These are phyloP conservation scores for Zygosaccharomyces kombuchaensis DNA, from an alignment of 805 yeast species.

Conservation along the genomic window DNA sequence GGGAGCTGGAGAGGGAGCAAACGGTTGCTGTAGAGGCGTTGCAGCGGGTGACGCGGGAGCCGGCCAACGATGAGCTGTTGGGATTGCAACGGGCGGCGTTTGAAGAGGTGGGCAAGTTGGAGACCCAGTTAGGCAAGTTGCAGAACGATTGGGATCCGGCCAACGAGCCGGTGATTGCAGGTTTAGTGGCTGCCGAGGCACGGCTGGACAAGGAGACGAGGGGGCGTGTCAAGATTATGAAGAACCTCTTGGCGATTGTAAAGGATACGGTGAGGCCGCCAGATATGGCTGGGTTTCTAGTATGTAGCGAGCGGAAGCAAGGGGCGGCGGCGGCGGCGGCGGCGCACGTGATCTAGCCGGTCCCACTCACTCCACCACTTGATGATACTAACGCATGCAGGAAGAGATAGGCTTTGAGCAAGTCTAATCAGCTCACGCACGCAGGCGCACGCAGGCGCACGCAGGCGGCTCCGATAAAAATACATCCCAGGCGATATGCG, in stretches of 20 bases:
- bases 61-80: slow-evolving; percentile 17
- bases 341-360: too few relatives aligned
- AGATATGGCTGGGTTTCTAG: slow-evolving; percentile 26
- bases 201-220: slow-evolving; percentile 17
- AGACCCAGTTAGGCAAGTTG: slow-evolving; percentile 10
- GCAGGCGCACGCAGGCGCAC: too few relatives aligned
- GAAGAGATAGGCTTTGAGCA: slow-evolving; percentile 6
- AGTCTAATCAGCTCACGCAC: too few relatives aligned
- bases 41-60: slow-evolving; percentile 14
- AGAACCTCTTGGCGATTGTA: slow-evolving; percentile 18
- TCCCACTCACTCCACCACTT: not conserved
- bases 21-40: slow-evolving; percentile 7
- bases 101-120: slow-evolving; percentile 9
- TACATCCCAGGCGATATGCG: not conserved
- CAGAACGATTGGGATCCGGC: slow-evolving; percentile 17
- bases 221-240: slow-evolving; percentile 18
- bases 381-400: not conserved
- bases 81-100: slow-evolving; percentile 7
- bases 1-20: slow-evolving; percentile 23
- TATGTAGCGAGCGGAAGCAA: slow-evolving; percentile 13
- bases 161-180: slow-evolving; percentile 14
- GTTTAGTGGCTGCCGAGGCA: slow-evolving; percentile 11
- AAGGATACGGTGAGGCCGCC: slow-evolving; percentile 27
- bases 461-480: not conserved
- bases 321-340: too few relatives aligned